Evolutionary conservation across 2,329 filamentous ascomycete genomes (phyloP).

Genomic region (Aspergillus eucalypticola): DNA sequence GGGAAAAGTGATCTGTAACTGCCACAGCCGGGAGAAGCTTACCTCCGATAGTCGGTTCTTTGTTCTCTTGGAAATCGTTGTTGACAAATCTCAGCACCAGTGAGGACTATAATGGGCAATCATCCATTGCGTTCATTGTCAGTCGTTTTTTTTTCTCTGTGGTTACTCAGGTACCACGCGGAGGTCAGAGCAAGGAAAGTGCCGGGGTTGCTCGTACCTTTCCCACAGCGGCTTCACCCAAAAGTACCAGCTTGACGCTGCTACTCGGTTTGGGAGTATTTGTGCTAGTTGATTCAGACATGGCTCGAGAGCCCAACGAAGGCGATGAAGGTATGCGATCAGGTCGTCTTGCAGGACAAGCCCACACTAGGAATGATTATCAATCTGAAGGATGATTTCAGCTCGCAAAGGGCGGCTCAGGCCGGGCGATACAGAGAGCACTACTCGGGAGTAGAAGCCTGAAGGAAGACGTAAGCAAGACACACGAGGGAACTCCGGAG

Average conservation of each 20-base stretch:
- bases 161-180: slow-evolving; percentile 22
- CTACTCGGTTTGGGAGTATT: slow-evolving; percentile 88
- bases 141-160: slow-evolving; percentile 8
- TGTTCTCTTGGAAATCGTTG: slow-evolving; percentile 99
- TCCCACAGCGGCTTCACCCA: slow-evolving; percentile 96
- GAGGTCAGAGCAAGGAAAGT: slow-evolving; percentile 3
- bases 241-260: slow-evolving; percentile 98
- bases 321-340: slow-evolving; percentile 17
- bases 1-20: neutral
- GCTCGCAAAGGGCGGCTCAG: slow-evolving; percentile 21
- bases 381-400: slow-evolving; percentile 29
- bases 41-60: slow-evolving; percentile 99
- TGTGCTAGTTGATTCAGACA: slow-evolving; percentile 70
- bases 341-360: slow-evolving; percentile 33
- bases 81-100: slow-evolving; percentile 98
- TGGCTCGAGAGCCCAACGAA: slow-evolving; percentile 40
- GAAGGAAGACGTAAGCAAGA: slow-evolving; percentile 21
- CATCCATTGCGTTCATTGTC: slow-evolving; percentile 17
- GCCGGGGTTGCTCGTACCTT: slow-evolving; percentile 64
- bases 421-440: slow-evolving; percentile 11
- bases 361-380: slow-evolving; percentile 23
- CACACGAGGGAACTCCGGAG: slow-evolving; percentile 14
- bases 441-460: slow-evolving; percentile 23
- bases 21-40: slow-evolving; percentile 28
- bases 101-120: slow-evolving; percentile 67